These are phyloP conservation scores for Candida dajiaensis DNA, from an alignment of 805 yeast genomes.

Conservation along the genomic window DNA sequence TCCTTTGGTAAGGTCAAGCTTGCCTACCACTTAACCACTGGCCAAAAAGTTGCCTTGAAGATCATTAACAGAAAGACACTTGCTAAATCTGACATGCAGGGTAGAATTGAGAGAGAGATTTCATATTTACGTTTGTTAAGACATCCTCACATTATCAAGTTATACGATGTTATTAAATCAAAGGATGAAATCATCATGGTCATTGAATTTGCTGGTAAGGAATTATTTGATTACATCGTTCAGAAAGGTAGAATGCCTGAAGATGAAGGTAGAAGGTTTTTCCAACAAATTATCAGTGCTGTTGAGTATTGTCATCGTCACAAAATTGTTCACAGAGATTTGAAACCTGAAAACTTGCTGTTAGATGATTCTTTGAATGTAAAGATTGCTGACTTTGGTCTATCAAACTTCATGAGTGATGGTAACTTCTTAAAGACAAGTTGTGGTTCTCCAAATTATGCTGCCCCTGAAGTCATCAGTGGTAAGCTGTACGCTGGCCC, in stretches of 20 bases:
- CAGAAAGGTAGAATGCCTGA: slow-evolving; percentile 92
- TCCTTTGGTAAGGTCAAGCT: slow-evolving; percentile 94
- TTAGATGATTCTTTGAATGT: slow-evolving; percentile 88
- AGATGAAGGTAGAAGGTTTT: slow-evolving; percentile 84
- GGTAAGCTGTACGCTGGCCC: slow-evolving; percentile 97
- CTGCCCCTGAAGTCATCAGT: slow-evolving; percentile 95
- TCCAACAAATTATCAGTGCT: slow-evolving; percentile 94
- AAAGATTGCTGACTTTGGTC: slow-evolving; percentile 93
- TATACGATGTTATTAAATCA: slow-evolving; percentile 91
- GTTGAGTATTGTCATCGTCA: slow-evolving; percentile 95
- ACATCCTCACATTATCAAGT: slow-evolving; percentile 94
- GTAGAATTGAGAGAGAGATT: slow-evolving; percentile 91
- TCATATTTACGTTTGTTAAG: slow-evolving; percentile 80
- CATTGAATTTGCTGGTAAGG: slow-evolving; percentile 95
- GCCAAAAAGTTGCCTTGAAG: slow-evolving; percentile 87
- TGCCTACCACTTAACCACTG: slow-evolving; percentile 85
- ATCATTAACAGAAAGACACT: slow-evolving; percentile 88
- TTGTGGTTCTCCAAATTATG: slow-evolving; percentile 96
- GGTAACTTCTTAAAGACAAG: slow-evolving; percentile 92
- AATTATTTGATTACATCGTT: slow-evolving; percentile 90
- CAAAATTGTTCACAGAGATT: slow-evolving; percentile 93
- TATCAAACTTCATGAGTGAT: slow-evolving; percentile 94
- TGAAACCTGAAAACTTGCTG: slow-evolving; percentile 90
- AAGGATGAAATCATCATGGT: slow-evolving; percentile 97
- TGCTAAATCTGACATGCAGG: slow-evolving; percentile 96